A percentile compares a stretch with the other conserved stretches of the same genome.
Conservation (phyloP, 345 rosid genomes). For the Heritiera fomes region DNA sequence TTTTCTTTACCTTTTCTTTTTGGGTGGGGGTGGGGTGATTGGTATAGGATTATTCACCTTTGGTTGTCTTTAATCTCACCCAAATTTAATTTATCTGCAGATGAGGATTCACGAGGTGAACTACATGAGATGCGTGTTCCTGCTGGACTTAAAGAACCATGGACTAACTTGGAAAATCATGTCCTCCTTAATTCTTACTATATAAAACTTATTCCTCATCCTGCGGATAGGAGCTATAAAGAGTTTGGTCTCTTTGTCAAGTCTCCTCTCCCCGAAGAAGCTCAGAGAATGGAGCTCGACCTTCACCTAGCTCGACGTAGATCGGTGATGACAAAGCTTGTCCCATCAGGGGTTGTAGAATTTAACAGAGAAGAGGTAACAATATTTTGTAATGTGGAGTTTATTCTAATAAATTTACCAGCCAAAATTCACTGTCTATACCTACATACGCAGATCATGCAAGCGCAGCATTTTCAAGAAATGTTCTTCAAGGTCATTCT, state of each 20-base stretch:
- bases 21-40: background rate
- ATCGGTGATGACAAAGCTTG: slow-evolving; percentile 63
- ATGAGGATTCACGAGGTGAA: slow-evolving; percentile 54
- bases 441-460: slow-evolving; percentile 52
- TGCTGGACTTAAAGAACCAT: slow-evolving; percentile 48
- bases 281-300: slow-evolving; percentile 68
- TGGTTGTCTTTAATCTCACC: background rate
- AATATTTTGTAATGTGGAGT: slow-evolving; percentile 15
- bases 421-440: slow-evolving; percentile 18
- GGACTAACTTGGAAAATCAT: slow-evolving; percentile 44
- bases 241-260: slow-evolving; percentile 78
- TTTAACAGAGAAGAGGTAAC: slow-evolving; percentile 66
- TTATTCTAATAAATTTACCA: slow-evolving; percentile 12
- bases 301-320: slow-evolving; percentile 89
- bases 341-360: slow-evolving; percentile 41
- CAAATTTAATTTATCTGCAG: slow-evolving; percentile 42
- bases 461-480: slow-evolving; percentile 74
- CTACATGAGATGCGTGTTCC: slow-evolving; percentile 85
- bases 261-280: slow-evolving; percentile 77
- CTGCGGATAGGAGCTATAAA: slow-evolving; percentile 71
- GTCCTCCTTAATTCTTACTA: slow-evolving; percentile 52
- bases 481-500: slow-evolving; percentile 74
- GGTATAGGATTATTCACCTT: background rate
- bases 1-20: background rate
- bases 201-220: slow-evolving; percentile 65